phyloP scores from a whole-genome alignment of 2,329 filamentous ascomycete species.

The Neophaeococcomyces mojaviensis region DNA sequence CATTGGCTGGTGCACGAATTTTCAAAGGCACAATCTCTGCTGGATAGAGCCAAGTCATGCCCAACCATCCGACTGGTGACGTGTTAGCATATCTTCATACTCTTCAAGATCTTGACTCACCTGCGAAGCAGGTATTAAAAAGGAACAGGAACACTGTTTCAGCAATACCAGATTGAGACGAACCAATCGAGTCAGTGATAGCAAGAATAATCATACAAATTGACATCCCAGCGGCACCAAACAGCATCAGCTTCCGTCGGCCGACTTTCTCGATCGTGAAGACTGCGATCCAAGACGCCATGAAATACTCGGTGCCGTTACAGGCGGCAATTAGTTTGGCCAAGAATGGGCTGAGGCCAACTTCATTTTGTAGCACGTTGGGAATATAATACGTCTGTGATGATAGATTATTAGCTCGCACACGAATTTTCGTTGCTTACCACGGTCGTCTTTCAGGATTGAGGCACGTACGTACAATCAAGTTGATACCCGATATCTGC shows the following conservation, averaged over 20 bases:
- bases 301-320: slow-evolving; percentile 49
- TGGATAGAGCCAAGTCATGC: slow-evolving; percentile 36
- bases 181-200: slow-evolving; percentile 30
- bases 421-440: too few species aligned
- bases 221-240: slow-evolving; percentile 60
- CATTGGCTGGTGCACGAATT: slow-evolving; percentile 57
- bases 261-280: slow-evolving; percentile 46
- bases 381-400: slow-evolving; percentile 40
- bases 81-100: not conserved
- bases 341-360: slow-evolving; percentile 33
- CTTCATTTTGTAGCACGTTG: slow-evolving; percentile 36
- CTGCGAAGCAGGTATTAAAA: slow-evolving; percentile 56
- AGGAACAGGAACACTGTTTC: slow-evolving; percentile 52
- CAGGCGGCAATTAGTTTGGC: slow-evolving; percentile 44
- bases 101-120: slow-evolving; percentile 43
- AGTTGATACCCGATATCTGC: slow-evolving; percentile 40
- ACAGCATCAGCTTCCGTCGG: slow-evolving; percentile 63
- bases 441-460: too few species aligned
- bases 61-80: slow-evolving; percentile 10
- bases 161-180: slow-evolving; percentile 33
- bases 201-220: slow-evolving; percentile 57
- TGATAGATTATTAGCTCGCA: too few species aligned
- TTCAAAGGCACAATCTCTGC: slow-evolving; percentile 41
- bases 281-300: slow-evolving; percentile 45
- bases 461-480: slow-evolving; percentile 24